Percentiles rank a stretch among this genome's conserved stretches.
phyloP scores from a whole-genome alignment of 768 basidiomycete species.

The Tricholoma terreum region DNA sequence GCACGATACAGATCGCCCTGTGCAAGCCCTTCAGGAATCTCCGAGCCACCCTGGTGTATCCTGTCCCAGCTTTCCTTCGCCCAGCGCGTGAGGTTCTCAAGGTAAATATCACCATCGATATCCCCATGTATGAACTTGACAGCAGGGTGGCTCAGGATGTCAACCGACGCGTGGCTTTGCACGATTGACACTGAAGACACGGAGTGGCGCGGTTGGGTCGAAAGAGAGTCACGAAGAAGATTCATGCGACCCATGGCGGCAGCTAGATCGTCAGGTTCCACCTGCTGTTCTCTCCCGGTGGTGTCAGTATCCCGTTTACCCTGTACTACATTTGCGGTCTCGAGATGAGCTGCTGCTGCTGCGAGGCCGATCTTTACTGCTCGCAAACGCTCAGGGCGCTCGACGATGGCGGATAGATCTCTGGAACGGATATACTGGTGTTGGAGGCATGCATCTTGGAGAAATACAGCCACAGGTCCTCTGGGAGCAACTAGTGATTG shows the following conservation, averaged over 20 bases:
- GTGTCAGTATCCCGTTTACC: not conserved
- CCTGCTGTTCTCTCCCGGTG: slow-evolving; percentile 2
- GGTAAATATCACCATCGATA: slow-evolving; percentile 62
- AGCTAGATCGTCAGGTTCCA: slow-evolving; percentile 39
- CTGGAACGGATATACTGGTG: slow-evolving; percentile 78
- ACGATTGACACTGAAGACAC: slow-evolving; percentile 40
- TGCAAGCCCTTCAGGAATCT: slow-evolving; percentile 69
- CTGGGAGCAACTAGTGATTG: not conserved
- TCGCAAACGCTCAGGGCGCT: slow-evolving; percentile 84
- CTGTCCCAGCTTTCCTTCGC: slow-evolving; percentile 56
- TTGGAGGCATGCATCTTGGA: slow-evolving; percentile 72
- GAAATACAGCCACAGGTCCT: slow-evolving; percentile 33
- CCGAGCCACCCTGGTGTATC: slow-evolving; percentile 58
- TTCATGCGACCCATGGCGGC: slow-evolving; percentile 45
- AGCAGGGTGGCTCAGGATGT: slow-evolving; percentile 58
- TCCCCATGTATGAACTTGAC: slow-evolving; percentile 76
- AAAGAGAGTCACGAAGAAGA: slow-evolving; percentile 22
- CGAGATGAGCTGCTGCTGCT: slow-evolving; percentile 72
- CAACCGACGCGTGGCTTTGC: slow-evolving; percentile 49
- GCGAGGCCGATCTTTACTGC: slow-evolving; percentile 83
- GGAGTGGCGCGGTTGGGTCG: not conserved
- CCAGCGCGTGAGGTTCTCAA: slow-evolving; percentile 62
- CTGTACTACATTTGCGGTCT: slow-evolving; percentile 31
- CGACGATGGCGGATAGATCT: slow-evolving; percentile 76
- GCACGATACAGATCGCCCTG: slow-evolving; percentile 84